Evolutionary conservation across 768 basidiomycete species (phyloP).

Genomic region (Clavaria fumosa): DNA sequence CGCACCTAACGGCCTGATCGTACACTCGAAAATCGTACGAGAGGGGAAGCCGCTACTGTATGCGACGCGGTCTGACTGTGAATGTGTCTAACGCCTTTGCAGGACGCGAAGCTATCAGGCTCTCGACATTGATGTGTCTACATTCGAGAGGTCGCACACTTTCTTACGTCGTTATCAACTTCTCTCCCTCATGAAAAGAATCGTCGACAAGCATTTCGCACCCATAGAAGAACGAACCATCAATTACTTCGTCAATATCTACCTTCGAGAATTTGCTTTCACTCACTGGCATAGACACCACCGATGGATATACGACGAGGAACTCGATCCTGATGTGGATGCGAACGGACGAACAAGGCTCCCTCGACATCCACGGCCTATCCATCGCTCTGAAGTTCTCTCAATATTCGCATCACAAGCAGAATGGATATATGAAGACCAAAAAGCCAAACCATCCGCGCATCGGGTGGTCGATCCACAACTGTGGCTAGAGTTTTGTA

Average conservation of each 20-base stretch:
- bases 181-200: conserved; percentile 29
- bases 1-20: conserved; percentile 2
- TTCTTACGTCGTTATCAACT: conserved; percentile 40
- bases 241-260: conserved; percentile 33
- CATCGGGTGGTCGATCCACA: conserved; percentile 29
- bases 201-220: conserved; percentile 22
- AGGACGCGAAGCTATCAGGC: conserved; percentile 32
- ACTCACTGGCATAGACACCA: conserved; percentile 14
- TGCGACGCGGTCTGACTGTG: conserved; percentile 1
- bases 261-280: conserved; percentile 16
- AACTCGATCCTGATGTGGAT: conserved; percentile 17
- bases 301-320: conserved; percentile 23
- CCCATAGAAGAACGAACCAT: conserved; percentile 27
- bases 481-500: conserved; percentile 34
- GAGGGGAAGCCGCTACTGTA: neutral
- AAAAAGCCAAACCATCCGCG: too few species aligned
- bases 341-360: conserved; percentile 16
- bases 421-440: conserved; percentile 32
- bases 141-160: conserved; percentile 26
- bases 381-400: conserved; percentile 36
- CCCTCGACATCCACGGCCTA: conserved; percentile 29
- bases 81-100: too few species aligned
- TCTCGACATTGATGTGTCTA: conserved; percentile 28
- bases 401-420: conserved; percentile 38
- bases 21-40: conserved; percentile 12